Evolutionary conservation across 2,329 filamentous ascomycete species (phyloP).

Genomic region (Penicillium occitanis): DNA sequence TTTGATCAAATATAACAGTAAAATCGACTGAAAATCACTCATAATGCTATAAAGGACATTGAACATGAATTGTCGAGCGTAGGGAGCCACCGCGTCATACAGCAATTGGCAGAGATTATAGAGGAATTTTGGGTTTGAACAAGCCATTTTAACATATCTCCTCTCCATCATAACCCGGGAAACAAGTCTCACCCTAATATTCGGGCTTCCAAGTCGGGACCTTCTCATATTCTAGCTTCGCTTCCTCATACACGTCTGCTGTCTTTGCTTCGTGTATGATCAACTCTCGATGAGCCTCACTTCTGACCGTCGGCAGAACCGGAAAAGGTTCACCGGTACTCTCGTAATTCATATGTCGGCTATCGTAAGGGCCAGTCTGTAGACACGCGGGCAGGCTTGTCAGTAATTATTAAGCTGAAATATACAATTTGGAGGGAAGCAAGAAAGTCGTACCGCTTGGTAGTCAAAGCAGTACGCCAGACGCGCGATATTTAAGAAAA

Average conservation of each 20-base stretch:
- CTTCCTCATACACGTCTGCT: neutral
- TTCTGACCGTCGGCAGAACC: constrained; percentile 16
- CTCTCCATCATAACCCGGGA: no score
- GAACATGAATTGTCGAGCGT: no score
- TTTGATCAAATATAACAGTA: no score
- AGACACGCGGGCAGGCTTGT: neutral
- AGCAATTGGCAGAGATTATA: no score
- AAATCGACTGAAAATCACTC: no score
- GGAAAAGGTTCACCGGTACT: constrained; percentile 31
- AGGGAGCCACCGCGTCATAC: no score
- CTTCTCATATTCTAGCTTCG: constrained; percentile 9
- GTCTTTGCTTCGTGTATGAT: neutral
- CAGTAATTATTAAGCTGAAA: neutral
- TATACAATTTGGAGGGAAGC: no score
- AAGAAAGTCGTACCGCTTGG: neutral
- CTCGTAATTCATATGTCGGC: constrained; percentile 26
- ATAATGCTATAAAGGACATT: no score
- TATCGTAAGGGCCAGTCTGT: constrained; percentile 26
- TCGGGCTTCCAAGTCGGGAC: neutral
- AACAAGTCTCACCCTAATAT: neutral
- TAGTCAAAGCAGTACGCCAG: constrained; percentile 33
- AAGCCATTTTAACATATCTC: neutral
- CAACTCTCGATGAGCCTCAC: neutral
- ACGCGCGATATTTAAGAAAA: constrained; percentile 35
- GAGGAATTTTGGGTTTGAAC: neutral